These are phyloP conservation scores for Niebla homalea DNA, from an alignment of 495 filamentous ascomycete species.

Conservation along the genomic window DNA sequence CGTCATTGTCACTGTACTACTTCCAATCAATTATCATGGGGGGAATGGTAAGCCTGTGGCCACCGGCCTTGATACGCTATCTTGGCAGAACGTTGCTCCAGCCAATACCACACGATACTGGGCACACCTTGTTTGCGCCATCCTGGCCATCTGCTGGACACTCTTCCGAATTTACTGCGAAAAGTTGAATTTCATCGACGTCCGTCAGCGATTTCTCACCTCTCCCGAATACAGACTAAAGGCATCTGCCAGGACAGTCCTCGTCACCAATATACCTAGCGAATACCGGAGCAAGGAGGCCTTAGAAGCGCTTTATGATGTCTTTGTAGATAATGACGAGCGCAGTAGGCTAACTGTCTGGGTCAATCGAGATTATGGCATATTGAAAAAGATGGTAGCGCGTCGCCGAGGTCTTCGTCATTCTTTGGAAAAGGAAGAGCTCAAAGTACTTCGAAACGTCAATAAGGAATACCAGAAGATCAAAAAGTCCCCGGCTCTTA, in stretches of 20 bases:
- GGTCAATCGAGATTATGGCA: conserved; percentile 16
- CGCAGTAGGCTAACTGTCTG: conserved; percentile 14
- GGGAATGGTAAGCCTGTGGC: conserved; percentile 5
- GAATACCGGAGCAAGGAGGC: conserved; percentile 18
- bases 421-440: conserved; percentile 15
- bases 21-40: conserved; percentile 18
- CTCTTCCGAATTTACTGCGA: conserved; percentile 15
- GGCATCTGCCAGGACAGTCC: conserved; percentile 16
- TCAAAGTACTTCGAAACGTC: conserved; percentile 8
- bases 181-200: conserved; percentile 18
- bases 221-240: conserved; percentile 18
- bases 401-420: conserved; percentile 16
- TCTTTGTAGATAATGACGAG: conserved; percentile 19
- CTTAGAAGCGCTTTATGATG: conserved; percentile 18
- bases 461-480: conserved; percentile 12
- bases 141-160: conserved; percentile 13
- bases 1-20: conserved; percentile 12
- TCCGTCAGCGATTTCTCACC: conserved; percentile 17
- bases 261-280: conserved; percentile 17
- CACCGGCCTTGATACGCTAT: conserved; percentile 15
- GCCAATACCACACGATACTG: conserved; percentile 13
- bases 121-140: conserved; percentile 15
- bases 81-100: conserved; percentile 18
- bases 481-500: not conserved
- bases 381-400: conserved; percentile 12